Evolutionary conservation across 352 stramenopile species (phyloP).

Genomic region (Phytophthora fragariae): DNA sequence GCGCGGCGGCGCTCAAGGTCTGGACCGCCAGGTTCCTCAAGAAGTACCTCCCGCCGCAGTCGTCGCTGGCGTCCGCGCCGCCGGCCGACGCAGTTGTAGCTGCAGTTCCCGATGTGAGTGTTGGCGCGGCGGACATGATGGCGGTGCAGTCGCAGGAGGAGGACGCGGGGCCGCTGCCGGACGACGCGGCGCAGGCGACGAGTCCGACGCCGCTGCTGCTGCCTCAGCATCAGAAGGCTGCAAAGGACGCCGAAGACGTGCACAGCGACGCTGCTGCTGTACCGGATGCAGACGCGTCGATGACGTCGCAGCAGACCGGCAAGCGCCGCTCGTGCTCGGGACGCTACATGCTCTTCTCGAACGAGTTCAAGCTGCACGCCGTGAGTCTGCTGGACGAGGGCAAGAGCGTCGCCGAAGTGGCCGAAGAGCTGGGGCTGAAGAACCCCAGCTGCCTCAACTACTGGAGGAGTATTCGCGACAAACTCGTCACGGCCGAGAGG

Average conservation of each 20-base stretch:
- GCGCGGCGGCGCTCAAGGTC: slow-evolving; percentile 60
- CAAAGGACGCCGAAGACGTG: neutral
- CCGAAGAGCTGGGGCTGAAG: slow-evolving; percentile 72
- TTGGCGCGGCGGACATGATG: slow-evolving; percentile 3
- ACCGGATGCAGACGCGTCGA: neutral
- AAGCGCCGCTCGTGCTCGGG: slow-evolving; percentile 58
- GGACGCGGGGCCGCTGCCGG: slow-evolving; percentile 1
- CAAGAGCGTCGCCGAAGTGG: slow-evolving; percentile 67
- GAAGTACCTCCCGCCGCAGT: slow-evolving; percentile 50
- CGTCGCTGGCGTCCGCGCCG: slow-evolving; percentile 1
- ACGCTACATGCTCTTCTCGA: slow-evolving; percentile 78
- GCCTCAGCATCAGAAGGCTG: slow-evolving; percentile 14
- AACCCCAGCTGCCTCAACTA: slow-evolving; percentile 77
- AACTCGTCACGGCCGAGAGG: slow-evolving; percentile 72
- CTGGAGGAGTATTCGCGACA: slow-evolving; percentile 83
- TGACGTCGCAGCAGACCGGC: slow-evolving; percentile 33
- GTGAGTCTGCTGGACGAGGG: slow-evolving; percentile 74
- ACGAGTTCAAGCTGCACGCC: slow-evolving; percentile 84
- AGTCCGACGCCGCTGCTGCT: slow-evolving; percentile 17
- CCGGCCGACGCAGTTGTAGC: neutral
- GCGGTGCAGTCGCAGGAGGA: slow-evolving; percentile 12
- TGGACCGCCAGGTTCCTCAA: slow-evolving; percentile 77
- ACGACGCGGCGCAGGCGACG: neutral
- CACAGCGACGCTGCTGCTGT: slow-evolving; percentile 5
- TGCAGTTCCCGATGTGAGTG: neutral